phyloP scores from a whole-genome alignment of 129 eudicot species.

The Pittosporum tobira region DNA sequence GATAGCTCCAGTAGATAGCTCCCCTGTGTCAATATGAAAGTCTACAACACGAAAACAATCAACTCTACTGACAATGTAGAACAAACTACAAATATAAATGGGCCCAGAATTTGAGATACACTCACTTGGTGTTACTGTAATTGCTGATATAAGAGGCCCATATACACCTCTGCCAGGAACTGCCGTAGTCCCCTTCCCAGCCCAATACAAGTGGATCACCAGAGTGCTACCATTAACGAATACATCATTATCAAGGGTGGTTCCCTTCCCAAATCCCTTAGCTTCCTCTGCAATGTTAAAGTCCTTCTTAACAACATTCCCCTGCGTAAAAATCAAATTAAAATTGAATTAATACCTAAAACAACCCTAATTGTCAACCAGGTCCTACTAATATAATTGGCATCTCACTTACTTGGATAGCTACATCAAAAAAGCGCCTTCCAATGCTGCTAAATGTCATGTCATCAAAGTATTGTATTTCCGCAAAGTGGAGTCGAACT shows the following conservation, averaged over 20 bases:
- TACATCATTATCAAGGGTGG: constrained; percentile 1
- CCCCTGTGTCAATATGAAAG: constrained; percentile 9
- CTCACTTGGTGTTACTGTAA: constrained; percentile 23
- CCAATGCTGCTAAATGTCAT: constrained; percentile 33
- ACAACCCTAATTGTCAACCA: not conserved
- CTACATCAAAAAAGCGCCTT: constrained; percentile 39
- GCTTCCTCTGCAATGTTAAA: constrained; percentile 40
- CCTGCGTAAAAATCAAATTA: constrained; percentile 22
- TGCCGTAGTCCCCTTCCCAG: constrained; percentile 26
- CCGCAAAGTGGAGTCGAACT: constrained; percentile 52
- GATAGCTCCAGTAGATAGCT: constrained; percentile 19
- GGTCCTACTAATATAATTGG: not conserved
- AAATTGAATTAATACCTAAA: not conserved
- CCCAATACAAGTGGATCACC: constrained; percentile 23
- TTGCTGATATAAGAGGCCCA: constrained; percentile 38
- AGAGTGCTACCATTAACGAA: constrained; percentile 8
- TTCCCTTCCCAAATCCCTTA: constrained; percentile 17
- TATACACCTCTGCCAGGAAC: constrained; percentile 24
- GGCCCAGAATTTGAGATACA: not conserved
- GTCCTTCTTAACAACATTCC: constrained; percentile 29
- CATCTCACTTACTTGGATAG: constrained; percentile 36
- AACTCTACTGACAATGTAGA: not conserved
- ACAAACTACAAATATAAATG: not conserved
- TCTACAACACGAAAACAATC: constrained; percentile 9
- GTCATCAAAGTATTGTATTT: constrained; percentile 27